Percentiles rank a stretch among this genome's conserved stretches.
Conservation (phyloP, 192 early-diverging fungal genomes). For the Backusella mclennaniae region DNA sequence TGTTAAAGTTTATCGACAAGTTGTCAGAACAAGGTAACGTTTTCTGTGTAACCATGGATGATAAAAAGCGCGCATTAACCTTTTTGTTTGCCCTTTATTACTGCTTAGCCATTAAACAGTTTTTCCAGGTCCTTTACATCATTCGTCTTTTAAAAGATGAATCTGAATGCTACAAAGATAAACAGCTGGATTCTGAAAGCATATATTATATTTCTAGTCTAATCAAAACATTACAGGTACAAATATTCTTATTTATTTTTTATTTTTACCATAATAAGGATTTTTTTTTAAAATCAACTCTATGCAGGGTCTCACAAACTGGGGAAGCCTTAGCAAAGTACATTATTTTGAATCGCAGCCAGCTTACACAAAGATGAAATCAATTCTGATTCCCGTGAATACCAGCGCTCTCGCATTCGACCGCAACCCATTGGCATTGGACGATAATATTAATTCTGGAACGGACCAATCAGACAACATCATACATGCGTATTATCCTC, state of each 20-base stretch:
- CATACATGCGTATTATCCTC: not conserved
- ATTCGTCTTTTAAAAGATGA: not conserved
- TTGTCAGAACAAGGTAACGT: slow-evolving; percentile 3
- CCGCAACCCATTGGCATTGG: not conserved
- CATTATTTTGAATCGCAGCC: not conserved
- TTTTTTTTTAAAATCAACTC: not conserved
- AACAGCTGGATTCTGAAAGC: not conserved
- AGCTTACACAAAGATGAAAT: not conserved
- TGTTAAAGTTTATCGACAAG: not conserved
- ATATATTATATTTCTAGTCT: not conserved
- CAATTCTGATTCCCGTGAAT: not conserved
- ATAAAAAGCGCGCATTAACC: not conserved
- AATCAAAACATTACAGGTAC: slow-evolving; percentile 2
- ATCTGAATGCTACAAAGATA: not conserved
- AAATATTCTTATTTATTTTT: not conserved
- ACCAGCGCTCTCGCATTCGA: not conserved
- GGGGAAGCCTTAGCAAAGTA: not conserved
- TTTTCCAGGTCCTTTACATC: slow-evolving; percentile 1
- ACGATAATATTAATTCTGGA: not conserved
- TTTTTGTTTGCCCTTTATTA: not conserved
- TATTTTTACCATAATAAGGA: slow-evolving; percentile 1
- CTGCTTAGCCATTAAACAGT: not conserved
- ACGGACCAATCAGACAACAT: not conserved
- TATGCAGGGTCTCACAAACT: slow-evolving; percentile 5
- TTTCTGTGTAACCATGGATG: not conserved